Conservation (phyloP, 2,329 filamentous ascomycete genomes). For the Sporothrix euskadiensis region DNA sequence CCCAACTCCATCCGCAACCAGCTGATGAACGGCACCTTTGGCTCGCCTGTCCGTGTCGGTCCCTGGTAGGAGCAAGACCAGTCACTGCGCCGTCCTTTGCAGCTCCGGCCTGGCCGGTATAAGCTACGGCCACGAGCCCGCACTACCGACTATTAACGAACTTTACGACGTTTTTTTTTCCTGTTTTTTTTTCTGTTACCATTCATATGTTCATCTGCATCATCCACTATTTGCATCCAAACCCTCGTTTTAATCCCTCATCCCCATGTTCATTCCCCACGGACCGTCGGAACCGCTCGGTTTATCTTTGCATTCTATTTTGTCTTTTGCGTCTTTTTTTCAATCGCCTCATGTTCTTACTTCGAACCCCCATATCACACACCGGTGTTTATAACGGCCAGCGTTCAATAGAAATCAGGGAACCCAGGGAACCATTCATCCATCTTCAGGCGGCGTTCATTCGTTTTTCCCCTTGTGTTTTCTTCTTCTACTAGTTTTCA, state of each 20-base stretch:
- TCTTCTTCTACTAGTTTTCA: slow-evolving; percentile 18
- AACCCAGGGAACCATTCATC: slow-evolving; percentile 25
- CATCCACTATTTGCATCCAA: not conserved
- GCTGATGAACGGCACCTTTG: slow-evolving; percentile 61
- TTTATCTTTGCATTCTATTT: not conserved
- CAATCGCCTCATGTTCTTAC: not conserved
- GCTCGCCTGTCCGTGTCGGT: slow-evolving; percentile 62
- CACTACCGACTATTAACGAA: slow-evolving; percentile 10
- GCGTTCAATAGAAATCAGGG: slow-evolving; percentile 28
- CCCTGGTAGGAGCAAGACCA: slow-evolving; percentile 50
- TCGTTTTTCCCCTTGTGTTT: not conserved
- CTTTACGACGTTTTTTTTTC: slow-evolving; percentile 27
- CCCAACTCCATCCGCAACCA: slow-evolving; percentile 62
- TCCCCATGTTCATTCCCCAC: slow-evolving; percentile 17
- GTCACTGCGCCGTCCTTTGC: not conserved
- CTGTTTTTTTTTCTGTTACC: not conserved
- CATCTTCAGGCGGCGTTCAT: slow-evolving; percentile 31
- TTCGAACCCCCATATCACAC: slow-evolving; percentile 10
- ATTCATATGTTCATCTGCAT: not conserved
- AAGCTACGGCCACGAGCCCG: not conserved
- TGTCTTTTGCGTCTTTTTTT: not conserved
- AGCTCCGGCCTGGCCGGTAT: too few relatives aligned
- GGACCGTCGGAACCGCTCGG: not conserved
- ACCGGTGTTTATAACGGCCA: slow-evolving; percentile 24
- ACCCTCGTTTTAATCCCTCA: not conserved